Percentiles rank a stretch among this genome's conserved stretches.
These are phyloP conservation scores for Blastobotrys robertii DNA, from an alignment of 805 yeast genomes.

Conservation along the genomic window DNA sequence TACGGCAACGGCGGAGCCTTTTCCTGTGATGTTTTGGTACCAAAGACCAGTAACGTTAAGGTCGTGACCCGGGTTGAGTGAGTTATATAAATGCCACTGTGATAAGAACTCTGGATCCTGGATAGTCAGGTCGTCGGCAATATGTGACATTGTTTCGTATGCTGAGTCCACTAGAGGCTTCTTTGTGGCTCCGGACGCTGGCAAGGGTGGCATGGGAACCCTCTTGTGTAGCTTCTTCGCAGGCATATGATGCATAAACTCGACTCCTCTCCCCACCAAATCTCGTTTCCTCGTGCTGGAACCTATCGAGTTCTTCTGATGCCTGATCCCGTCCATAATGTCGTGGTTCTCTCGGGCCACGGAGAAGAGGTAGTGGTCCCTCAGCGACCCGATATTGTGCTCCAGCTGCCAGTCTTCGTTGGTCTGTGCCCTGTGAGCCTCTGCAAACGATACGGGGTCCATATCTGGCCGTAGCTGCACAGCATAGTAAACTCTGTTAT, in stretches of 20 bases:
- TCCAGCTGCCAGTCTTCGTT: constrained; percentile 45
- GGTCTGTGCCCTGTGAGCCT: not conserved
- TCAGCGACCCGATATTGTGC: constrained; percentile 52
- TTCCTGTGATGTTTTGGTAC: constrained; percentile 72
- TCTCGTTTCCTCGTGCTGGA: constrained; percentile 25
- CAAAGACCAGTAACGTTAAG: constrained; percentile 81
- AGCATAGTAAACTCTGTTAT: constrained; percentile 46
- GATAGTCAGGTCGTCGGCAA: constrained; percentile 49
- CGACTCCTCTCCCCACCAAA: constrained; percentile 28
- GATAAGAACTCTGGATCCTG: constrained; percentile 71
- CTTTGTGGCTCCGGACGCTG: not conserved
- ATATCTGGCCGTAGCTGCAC: constrained; percentile 40
- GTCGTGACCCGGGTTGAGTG: constrained; percentile 66
- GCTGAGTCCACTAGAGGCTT: constrained; percentile 12
- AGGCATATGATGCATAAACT: constrained; percentile 18
- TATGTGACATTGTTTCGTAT: constrained; percentile 6
- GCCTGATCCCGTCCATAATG: constrained; percentile 9
- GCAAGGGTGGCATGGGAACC: constrained; percentile 8
- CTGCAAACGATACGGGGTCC: constrained; percentile 7
- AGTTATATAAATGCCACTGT: constrained; percentile 91
- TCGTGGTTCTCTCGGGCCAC: constrained; percentile 26
- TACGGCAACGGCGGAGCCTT: constrained; percentile 67
- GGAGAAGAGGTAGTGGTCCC: constrained; percentile 60
- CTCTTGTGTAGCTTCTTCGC: constrained; percentile 12
- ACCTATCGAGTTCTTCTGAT: constrained; percentile 5